These are phyloP conservation scores for Arthrobotrys megalospora DNA, from an alignment of 2,329 filamentous ascomycete species.

Conservation along the genomic window DNA sequence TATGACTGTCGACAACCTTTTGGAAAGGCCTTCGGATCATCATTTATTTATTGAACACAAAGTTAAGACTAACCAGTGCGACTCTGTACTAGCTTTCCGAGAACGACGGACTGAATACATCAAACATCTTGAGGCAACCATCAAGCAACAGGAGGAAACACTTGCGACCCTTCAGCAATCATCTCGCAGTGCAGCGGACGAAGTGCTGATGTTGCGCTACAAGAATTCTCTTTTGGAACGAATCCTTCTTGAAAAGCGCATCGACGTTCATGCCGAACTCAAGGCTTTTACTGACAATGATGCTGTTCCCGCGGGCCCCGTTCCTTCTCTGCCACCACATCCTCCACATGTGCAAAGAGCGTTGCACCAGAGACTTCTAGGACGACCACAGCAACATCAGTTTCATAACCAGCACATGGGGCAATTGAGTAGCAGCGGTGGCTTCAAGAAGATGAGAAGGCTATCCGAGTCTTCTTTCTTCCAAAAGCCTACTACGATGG, in stretches of 20 bases:
- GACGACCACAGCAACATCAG: conserved; percentile 46
- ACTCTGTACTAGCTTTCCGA: conserved; percentile 76
- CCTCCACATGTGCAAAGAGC: conserved; percentile 65
- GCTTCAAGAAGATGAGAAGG: conserved; percentile 56
- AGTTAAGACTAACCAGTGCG: conserved; percentile 34
- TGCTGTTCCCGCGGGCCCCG: conserved; percentile 70
- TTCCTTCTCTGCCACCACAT: conserved; percentile 67
- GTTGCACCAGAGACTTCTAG: conserved; percentile 54
- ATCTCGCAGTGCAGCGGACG: conserved; percentile 93
- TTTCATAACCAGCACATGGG: conserved; percentile 55
- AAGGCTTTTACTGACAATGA: conserved; percentile 92
- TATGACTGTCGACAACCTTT: conserved; percentile 21
- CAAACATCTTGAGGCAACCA: conserved; percentile 97
- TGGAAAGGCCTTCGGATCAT: conserved; percentile 30
- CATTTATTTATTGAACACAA: conserved; percentile 32
- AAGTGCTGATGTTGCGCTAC: conserved; percentile 97
- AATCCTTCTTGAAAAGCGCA: conserved; percentile 96
- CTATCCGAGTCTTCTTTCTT: conserved; percentile 60
- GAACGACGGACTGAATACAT: conserved; percentile 99
- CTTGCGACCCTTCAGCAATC: conserved; percentile 93
- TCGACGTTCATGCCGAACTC: conserved; percentile 96
- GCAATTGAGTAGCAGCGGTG: conserved; percentile 30
- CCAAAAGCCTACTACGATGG: conserved; percentile 51
- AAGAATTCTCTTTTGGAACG: conserved; percentile 97
- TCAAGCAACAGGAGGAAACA: conserved; percentile 96